Conservation (phyloP, 345 rosid genomes). For the Eucalyptus rudis region DNA sequence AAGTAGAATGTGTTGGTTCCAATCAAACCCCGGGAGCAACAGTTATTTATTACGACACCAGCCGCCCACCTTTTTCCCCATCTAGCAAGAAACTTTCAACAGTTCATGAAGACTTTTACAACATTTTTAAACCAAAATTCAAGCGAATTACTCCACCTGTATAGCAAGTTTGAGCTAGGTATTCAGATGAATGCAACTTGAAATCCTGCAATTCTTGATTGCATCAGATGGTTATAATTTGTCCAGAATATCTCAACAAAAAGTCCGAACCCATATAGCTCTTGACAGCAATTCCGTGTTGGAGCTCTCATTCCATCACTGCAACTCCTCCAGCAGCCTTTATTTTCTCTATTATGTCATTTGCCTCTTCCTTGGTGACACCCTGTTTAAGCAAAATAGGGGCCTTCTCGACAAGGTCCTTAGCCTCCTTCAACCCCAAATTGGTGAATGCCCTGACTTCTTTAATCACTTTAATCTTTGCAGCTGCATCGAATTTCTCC, state of each 20-base stretch:
- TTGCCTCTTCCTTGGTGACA: conserved; percentile 30
- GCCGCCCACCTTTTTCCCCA: background rate
- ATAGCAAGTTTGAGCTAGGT: background rate
- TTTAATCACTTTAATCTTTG: conserved; percentile 30
- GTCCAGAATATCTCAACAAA: background rate
- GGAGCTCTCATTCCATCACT: conserved; percentile 19
- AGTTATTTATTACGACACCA: background rate
- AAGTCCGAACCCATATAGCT: background rate
- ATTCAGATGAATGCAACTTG: background rate
- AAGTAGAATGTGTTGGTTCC: background rate
- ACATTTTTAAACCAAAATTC: background rate
- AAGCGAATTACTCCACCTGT: background rate
- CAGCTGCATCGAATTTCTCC: conserved; percentile 28
- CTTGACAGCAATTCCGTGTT: background rate
- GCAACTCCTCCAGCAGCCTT: conserved; percentile 32
- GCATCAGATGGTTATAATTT: background rate
- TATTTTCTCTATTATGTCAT: conserved; percentile 18
- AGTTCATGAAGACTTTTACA: background rate
- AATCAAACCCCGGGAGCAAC: background rate
- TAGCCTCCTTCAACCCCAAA: conserved; percentile 33
- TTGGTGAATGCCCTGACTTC: conserved; percentile 19
- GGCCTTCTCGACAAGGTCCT: conserved; percentile 27
- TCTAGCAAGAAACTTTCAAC: background rate
- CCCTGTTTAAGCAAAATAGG: conserved; percentile 25
- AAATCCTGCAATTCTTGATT: background rate